A percentile compares a stretch with the other conserved stretches of the same genome.
Conservation (phyloP, 768 basidiomycete genomes). For the Cystofilobasidium capitatum region DNA sequence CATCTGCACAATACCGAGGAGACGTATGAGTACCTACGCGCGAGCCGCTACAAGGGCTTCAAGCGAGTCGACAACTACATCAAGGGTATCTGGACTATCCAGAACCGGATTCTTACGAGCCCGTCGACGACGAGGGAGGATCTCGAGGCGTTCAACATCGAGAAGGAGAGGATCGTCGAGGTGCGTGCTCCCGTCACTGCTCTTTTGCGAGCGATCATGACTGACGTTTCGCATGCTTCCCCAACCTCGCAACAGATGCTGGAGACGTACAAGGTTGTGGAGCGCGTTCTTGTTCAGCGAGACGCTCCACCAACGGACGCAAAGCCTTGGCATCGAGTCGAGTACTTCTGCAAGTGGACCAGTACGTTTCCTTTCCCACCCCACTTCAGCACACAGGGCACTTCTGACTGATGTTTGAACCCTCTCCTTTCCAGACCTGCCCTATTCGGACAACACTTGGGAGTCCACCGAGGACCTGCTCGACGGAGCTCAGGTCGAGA, state of each 20-base stretch:
- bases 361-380: constrained; percentile 39
- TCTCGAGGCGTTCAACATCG: constrained; percentile 73
- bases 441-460: constrained; percentile 95
- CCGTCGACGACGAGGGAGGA: constrained; percentile 75
- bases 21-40: constrained; percentile 84
- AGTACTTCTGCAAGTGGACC: constrained; percentile 94
- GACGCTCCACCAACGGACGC: constrained; percentile 40
- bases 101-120: constrained; percentile 56
- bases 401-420: not conserved
- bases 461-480: constrained; percentile 44
- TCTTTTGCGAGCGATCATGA: not conserved
- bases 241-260: constrained; percentile 37
- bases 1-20: constrained; percentile 99
- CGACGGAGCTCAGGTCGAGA: constrained; percentile 59
- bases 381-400: too few species aligned
- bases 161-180: constrained; percentile 82
- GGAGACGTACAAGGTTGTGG: constrained; percentile 81
- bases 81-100: constrained; percentile 52
- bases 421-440: constrained; percentile 44
- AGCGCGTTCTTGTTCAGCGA: constrained; percentile 74
- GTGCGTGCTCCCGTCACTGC: constrained; percentile 41
- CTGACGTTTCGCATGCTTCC: not conserved
- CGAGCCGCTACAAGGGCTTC: constrained; percentile 68
- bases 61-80: constrained; percentile 99
- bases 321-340: constrained; percentile 31